A percentile compares a stretch with the other conserved stretches of the same genome.
phyloP scores from a whole-genome alignment of 495 filamentous ascomycete species.

The Neurospora sp. region DNA sequence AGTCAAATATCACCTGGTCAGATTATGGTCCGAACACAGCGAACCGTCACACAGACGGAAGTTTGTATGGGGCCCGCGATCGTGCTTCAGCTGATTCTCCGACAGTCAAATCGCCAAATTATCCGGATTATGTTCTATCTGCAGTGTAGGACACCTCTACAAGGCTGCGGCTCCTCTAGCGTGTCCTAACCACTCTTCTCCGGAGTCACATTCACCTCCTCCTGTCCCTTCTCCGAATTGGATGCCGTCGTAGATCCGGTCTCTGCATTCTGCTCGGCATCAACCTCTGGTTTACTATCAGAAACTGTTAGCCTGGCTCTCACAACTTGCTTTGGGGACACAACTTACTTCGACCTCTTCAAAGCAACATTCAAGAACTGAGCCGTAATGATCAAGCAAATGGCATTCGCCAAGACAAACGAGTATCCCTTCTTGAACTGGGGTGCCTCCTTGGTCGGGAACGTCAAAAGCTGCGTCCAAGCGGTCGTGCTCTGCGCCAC shows the following conservation, averaged over 20 bases:
- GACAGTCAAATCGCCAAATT: not conserved
- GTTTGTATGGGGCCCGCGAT: not conserved
- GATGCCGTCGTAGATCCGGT: not conserved
- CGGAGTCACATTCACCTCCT: not conserved
- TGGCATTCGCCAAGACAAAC: conserved; percentile 36
- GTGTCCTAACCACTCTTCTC: not conserved
- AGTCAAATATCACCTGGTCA: no score
- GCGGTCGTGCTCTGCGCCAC: conserved; percentile 25
- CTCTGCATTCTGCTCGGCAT: not conserved
- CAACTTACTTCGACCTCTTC: conserved; percentile 17
- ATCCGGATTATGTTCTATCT: not conserved
- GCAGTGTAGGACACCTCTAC: not conserved
- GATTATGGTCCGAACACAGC: not conserved
- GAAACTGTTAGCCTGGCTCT: not conserved
- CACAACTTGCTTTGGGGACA: not conserved
- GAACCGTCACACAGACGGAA: not conserved
- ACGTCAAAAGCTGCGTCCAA: conserved; percentile 34
- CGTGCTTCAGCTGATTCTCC: not conserved
- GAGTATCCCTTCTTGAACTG: conserved; percentile 39
- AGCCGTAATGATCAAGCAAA: conserved; percentile 31
- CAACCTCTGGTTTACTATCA: not conserved
- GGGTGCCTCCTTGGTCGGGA: conserved; percentile 22
- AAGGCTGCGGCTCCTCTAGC: rapidly evolving
- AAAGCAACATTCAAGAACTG: conserved; percentile 25
- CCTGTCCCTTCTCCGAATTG: not conserved